Evolutionary conservation across 2,329 filamentous ascomycete genomes (phyloP).

Genomic region (Arthrobotrys sphaeroides): DNA sequence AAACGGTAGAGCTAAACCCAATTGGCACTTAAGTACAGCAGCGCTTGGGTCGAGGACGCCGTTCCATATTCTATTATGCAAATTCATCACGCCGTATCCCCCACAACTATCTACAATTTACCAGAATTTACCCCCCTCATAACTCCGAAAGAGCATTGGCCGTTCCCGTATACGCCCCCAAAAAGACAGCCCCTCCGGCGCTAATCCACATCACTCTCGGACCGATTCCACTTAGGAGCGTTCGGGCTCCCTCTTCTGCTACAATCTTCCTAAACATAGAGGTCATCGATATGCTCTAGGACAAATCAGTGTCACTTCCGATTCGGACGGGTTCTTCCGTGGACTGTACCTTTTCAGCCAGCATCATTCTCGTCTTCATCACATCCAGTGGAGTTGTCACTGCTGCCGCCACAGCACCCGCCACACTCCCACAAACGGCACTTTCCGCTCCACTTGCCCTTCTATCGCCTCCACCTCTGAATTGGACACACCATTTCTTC

Average conservation of each 20-base stretch:
- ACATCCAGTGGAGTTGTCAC: slow-evolving; percentile 94
- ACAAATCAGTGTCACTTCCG: neutral
- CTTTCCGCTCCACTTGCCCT: slow-evolving; percentile 78
- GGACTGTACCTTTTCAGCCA: slow-evolving; percentile 77
- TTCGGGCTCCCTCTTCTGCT: slow-evolving; percentile 63
- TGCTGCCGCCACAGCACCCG: slow-evolving; percentile 85
- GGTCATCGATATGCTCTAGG: slow-evolving; percentile 51
- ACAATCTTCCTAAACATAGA: slow-evolving; percentile 55
- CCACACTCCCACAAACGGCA: slow-evolving; percentile 81
- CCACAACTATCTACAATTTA: slow-evolving; percentile 21
- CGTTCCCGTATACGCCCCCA: slow-evolving; percentile 67
- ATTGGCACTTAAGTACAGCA: neutral
- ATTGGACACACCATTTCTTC: slow-evolving; percentile 73
- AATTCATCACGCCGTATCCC: slow-evolving; percentile 11
- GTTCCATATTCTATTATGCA: slow-evolving; percentile 8
- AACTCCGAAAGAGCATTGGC: slow-evolving; percentile 45
- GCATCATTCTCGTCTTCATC: slow-evolving; percentile 95
- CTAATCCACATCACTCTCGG: slow-evolving; percentile 95
- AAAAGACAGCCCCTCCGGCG: slow-evolving; percentile 89
- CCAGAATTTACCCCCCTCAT: neutral
- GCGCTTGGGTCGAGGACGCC: neutral
- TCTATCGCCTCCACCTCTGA: slow-evolving; percentile 59
- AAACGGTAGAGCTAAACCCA: slow-evolving; percentile 21
- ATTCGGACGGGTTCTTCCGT: neutral
- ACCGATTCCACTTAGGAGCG: slow-evolving; percentile 68